A percentile compares a stretch with the other conserved stretches of the same genome.
phyloP scores from a whole-genome alignment of 2,329 filamentous ascomycete genomes.

The Shiraia bambusicola region DNA sequence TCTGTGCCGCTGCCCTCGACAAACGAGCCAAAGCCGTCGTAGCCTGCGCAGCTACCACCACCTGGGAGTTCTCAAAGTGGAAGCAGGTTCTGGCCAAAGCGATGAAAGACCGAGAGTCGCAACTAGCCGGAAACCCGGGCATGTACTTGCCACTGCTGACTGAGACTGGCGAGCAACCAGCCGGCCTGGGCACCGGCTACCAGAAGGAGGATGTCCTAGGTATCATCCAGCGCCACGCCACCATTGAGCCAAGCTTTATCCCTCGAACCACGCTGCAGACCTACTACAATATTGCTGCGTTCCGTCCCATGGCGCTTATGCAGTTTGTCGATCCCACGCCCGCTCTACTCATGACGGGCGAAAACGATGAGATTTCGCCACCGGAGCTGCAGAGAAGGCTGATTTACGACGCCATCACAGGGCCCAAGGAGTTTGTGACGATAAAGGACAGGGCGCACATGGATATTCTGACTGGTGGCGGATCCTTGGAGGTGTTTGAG shows the following conservation, averaged over 20 bases:
- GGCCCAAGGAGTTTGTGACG: constrained; percentile 4
- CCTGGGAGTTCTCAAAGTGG: constrained; percentile 1
- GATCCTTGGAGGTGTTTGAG: too few species aligned
- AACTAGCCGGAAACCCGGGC: neutral
- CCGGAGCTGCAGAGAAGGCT: constrained; percentile 6
- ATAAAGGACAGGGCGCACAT: constrained; percentile 5
- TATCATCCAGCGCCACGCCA: too few species aligned
- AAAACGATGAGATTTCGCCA: constrained; percentile 7
- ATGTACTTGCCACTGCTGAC: constrained; percentile 5
- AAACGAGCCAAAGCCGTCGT: constrained; percentile 31
- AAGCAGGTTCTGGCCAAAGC: constrained; percentile 5
- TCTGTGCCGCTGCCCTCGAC: constrained; percentile 36
- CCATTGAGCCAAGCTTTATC: constrained; percentile 4
- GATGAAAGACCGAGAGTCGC: constrained; percentile 10
- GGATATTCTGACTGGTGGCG: constrained; percentile 1
- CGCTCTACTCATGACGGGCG: constrained; percentile 8
- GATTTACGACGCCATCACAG: constrained; percentile 3
- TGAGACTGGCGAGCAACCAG: constrained; percentile 5
- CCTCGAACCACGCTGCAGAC: constrained; percentile 3
- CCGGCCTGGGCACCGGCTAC: too few species aligned
- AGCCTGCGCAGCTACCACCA: constrained; percentile 21
- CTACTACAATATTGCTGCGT: constrained; percentile 6
- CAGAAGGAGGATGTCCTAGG: too few species aligned
- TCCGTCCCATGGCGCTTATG: constrained; percentile 3
- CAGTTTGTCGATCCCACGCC: constrained; percentile 5